Evolutionary conservation across 768 basidiomycete species (phyloP).

Genomic region (Pilatotrama ljubarskyi): DNA sequence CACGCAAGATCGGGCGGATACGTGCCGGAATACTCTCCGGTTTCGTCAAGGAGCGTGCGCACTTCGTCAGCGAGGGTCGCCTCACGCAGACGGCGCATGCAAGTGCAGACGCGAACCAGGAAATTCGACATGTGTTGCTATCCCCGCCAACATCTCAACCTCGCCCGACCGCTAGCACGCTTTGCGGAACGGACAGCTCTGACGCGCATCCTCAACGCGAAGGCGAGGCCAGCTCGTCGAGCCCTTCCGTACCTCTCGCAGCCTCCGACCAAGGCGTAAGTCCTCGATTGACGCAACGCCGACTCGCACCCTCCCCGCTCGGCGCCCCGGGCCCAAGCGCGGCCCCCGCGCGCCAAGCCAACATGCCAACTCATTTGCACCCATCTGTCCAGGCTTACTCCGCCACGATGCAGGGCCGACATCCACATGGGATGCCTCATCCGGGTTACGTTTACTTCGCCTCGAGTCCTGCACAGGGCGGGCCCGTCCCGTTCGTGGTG

Average conservation of each 20-base stretch:
- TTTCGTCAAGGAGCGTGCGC: conserved; percentile 35
- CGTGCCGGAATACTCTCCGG: conserved; percentile 59
- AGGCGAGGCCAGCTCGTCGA: neutral
- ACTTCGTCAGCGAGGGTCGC: neutral
- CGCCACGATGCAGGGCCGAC: neutral
- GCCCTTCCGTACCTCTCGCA: conserved; percentile 11
- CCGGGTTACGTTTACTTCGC: conserved; percentile 19
- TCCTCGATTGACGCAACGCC: neutral
- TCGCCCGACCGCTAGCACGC: neutral
- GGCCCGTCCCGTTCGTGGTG: conserved; percentile 14
- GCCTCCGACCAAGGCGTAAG: neutral
- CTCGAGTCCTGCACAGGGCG: conserved; percentile 3
- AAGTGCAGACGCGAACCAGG: neutral
- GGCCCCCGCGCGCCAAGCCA: conserved; percentile 1
- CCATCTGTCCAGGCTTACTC: conserved; percentile 16
- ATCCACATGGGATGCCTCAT: conserved; percentile 1
- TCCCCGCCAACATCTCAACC: conserved; percentile 1
- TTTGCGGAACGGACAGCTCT: neutral
- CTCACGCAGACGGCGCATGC: conserved; percentile 26
- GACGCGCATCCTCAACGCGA: neutral
- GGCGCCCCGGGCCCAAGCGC: conserved; percentile 8
- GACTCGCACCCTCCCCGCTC: conserved; percentile 15
- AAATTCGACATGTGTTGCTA: neutral
- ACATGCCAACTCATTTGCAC: conserved; percentile 24
- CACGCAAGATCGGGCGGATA: conserved; percentile 65